Percentiles rank a stretch among this genome's conserved stretches.
These are phyloP conservation scores for Chalciporus pseudorubinellus DNA, from an alignment of 768 basidiomycete species.

Conservation along the genomic window DNA sequence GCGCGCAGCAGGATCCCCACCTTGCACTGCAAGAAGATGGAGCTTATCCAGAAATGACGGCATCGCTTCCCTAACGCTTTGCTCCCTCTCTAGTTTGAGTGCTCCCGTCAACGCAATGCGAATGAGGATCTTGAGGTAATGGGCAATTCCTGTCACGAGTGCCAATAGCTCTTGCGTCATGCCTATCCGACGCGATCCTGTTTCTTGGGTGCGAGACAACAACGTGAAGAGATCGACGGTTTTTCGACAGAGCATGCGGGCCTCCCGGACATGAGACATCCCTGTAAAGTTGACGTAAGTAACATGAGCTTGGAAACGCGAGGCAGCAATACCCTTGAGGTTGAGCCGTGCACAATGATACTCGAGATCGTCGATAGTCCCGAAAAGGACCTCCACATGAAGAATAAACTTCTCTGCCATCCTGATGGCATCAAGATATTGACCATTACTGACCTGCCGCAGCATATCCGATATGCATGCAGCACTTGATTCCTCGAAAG, in stretches of 20 bases:
- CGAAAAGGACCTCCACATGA: conserved; percentile 97
- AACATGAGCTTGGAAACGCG: not conserved
- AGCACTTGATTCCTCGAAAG: conserved; percentile 98
- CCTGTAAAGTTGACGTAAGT: conserved; percentile 45
- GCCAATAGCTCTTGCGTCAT: conserved; percentile 98
- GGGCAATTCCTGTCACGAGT: conserved; percentile 96
- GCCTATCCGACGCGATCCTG: conserved; percentile 84
- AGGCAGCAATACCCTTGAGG: conserved; percentile 69
- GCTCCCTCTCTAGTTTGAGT: conserved; percentile 91
- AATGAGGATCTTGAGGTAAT: conserved; percentile 99
- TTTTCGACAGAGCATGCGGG: conserved; percentile 97
- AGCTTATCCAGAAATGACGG: conserved; percentile 89
- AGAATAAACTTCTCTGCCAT: conserved; percentile 99
- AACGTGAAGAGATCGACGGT: conserved; percentile 98
- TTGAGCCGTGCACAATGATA: conserved; percentile 75
- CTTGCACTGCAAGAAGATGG: conserved; percentile 84
- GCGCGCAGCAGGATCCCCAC: conserved; percentile 75
- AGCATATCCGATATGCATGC: conserved; percentile 99
- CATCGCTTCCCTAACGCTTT: conserved; percentile 80
- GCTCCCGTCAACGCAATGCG: conserved; percentile 96
- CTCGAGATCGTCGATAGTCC: conserved; percentile 95
- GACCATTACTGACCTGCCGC: conserved; percentile 92
- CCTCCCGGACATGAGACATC: conserved; percentile 98
- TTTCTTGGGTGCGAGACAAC: conserved; percentile 93
- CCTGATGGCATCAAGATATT: conserved; percentile 94